Conservation (phyloP, 352 stramenopile species). For the Phytophthora litchii region DNA sequence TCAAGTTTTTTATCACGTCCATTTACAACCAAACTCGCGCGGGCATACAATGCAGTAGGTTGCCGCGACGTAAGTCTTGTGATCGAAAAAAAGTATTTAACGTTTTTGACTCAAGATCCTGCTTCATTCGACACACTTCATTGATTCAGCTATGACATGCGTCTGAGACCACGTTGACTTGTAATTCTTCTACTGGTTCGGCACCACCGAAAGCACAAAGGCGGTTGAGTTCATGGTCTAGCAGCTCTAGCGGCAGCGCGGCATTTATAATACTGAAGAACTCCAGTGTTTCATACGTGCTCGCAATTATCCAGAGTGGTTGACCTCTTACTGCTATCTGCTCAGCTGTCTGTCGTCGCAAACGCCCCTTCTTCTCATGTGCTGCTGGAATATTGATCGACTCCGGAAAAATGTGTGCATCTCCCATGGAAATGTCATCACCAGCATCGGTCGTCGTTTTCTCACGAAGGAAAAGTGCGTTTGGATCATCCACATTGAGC, state of each 20-base stretch:
- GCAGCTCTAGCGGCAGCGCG: slow-evolving; percentile 32
- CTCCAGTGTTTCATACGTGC: slow-evolving; percentile 51
- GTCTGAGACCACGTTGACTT: neutral
- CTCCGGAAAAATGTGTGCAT: slow-evolving; percentile 53
- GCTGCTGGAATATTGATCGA: neutral
- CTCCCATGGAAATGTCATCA: slow-evolving; percentile 48
- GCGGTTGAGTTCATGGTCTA: slow-evolving; percentile 56
- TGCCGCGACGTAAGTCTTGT: no score
- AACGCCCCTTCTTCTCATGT: slow-evolving; percentile 20
- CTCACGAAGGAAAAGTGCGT: slow-evolving; percentile 48
- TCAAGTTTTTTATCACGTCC: slow-evolving; percentile 1
- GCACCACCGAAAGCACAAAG: slow-evolving; percentile 42
- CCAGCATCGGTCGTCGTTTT: slow-evolving; percentile 24
- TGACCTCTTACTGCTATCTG: slow-evolving; percentile 27
- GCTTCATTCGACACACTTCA: neutral
- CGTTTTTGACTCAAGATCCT: neutral
- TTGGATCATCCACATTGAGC: slow-evolving; percentile 41
- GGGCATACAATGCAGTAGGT: no score
- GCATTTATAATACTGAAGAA: slow-evolving; percentile 49
- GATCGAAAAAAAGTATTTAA: slow-evolving; percentile 7
- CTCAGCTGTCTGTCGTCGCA: slow-evolving; percentile 49
- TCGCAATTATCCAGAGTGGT: slow-evolving; percentile 50
- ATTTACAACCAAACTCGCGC: no score
- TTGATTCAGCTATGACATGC: neutral
- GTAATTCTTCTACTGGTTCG: slow-evolving; percentile 5